Percentiles rank a stretch among this genome's conserved stretches.
Evolutionary conservation across 2,329 filamentous ascomycete species (phyloP).

Genomic region (Septoria petroselini): DNA sequence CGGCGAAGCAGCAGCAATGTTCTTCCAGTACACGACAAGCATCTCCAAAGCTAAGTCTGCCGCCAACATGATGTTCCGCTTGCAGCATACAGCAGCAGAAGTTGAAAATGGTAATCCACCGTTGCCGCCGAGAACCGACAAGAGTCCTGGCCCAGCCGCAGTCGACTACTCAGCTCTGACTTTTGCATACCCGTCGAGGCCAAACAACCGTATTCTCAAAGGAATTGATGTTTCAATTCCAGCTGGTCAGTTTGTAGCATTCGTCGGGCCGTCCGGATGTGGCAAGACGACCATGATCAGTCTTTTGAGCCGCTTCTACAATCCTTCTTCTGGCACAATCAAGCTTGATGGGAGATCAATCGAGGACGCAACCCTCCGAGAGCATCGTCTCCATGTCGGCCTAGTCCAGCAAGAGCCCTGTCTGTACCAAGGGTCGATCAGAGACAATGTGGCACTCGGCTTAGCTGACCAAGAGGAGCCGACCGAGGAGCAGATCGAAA

Average conservation of each 20-base stretch:
- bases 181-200: conserved; percentile 7
- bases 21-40: conserved; percentile 57
- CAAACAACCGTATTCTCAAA: not conserved
- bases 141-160: not conserved
- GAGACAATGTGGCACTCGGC: conserved; percentile 54
- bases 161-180: not conserved
- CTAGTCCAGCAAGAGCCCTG: conserved; percentile 73
- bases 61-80: conserved; percentile 34
- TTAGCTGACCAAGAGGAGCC: conserved; percentile 39
- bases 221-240: conserved; percentile 7
- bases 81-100: not conserved
- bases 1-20: conserved; percentile 63
- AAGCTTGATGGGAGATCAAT: conserved; percentile 58
- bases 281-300: conserved; percentile 50
- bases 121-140: not conserved
- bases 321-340: conserved; percentile 42
- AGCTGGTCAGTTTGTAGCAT: conserved; percentile 40
- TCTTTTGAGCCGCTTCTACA: conserved; percentile 48
- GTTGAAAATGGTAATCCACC: not conserved
- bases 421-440: conserved; percentile 65
- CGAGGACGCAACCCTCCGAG: conserved; percentile 53
- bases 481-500: conserved; percentile 48
- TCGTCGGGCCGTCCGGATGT: conserved; percentile 49
- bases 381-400: conserved; percentile 63
- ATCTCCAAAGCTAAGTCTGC: conserved; percentile 36